Evolutionary conservation across 768 basidiomycete species (phyloP), one percentile per base, ranked within the genome.

Genomic region (Rhizopogon vinicolor): DNA sequence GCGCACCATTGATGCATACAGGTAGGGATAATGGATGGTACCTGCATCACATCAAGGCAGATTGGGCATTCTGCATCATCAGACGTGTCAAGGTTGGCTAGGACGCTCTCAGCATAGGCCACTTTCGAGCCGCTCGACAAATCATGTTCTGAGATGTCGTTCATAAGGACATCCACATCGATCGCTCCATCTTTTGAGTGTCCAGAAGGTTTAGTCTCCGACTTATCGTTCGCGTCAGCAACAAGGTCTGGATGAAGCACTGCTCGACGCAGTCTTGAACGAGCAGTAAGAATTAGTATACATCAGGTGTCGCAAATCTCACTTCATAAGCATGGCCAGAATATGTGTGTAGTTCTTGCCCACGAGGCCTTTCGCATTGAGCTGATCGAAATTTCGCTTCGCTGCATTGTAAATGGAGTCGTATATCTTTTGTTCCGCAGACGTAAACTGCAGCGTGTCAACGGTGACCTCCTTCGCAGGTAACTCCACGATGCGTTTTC

Each of bases 311-410:
- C 52, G 41, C 39, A 54, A 16, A 29, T 71, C 80, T 25, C 53
- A 93, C 93, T 87, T 82, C 91, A 96, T 96, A 31, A 98, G 77
- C 89, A 96, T 93, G 12, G 94, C 92, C 62, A 98, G 80, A 66
- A 94, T 92, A 68, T 91, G 84, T 18, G 90, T 88, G 68, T 89
- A 88, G 62, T 93, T 92, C 66, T 83, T 89, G 60, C 84, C 82
- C 31, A 91, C 75, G 2, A 87, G 74, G 3, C 94, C 93, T 66
- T 87, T 87, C 3, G 85, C 86, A 59, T 85, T 86, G 18, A 95
- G 76, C 53, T 81, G 81, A 52, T 93, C 86, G 65, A 93, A 98
- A 58, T 86, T 82, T 43, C 76, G 75, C 71, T 93, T 96, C 2
- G 85, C 92, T 41, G 86, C 80, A 52, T 76, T 71, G 68, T 91